Evolutionary conservation across 768 basidiomycete genomes (phyloP).

Genomic region (Leccinum disarticulatum): DNA sequence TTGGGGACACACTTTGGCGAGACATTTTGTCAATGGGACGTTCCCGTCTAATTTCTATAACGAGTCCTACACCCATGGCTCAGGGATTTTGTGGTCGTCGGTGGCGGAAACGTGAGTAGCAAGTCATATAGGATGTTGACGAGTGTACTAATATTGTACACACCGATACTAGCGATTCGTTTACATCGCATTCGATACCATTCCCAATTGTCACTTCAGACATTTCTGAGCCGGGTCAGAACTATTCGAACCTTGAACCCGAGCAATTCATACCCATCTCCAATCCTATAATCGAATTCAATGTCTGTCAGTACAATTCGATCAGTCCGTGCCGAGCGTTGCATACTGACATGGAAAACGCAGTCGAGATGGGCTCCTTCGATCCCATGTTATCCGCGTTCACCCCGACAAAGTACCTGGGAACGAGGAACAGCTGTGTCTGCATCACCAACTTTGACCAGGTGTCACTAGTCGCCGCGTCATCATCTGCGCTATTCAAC

Average conservation of each 20-base stretch:
- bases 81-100: conserved; percentile 36
- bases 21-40: conserved; percentile 42
- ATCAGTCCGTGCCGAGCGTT: not conserved
- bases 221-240: conserved; percentile 26
- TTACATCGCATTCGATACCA: conserved; percentile 36
- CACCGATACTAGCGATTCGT: conserved; percentile 28
- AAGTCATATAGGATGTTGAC: not conserved
- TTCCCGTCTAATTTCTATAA: conserved; percentile 31
- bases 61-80: conserved; percentile 33
- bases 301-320: conserved; percentile 27
- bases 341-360: not conserved
- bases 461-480: conserved; percentile 36
- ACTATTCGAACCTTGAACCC: conserved; percentile 18
- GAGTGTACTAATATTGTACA: not conserved
- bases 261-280: conserved; percentile 31
- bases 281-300: conserved; percentile 37
- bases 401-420: conserved; percentile 44
- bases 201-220: conserved; percentile 40
- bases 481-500: conserved; percentile 40
- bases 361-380: conserved; percentile 43
- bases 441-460: conserved; percentile 39
- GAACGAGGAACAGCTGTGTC: conserved; percentile 34
- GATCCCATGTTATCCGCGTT: conserved; percentile 47
- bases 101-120: conserved; percentile 33
- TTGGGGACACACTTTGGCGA: conserved; percentile 29